A percentile compares a stretch with the other conserved stretches of the same genome.
Conservation (phyloP, 805 yeast genomes). For the Kregervanrija fluxuum region DNA sequence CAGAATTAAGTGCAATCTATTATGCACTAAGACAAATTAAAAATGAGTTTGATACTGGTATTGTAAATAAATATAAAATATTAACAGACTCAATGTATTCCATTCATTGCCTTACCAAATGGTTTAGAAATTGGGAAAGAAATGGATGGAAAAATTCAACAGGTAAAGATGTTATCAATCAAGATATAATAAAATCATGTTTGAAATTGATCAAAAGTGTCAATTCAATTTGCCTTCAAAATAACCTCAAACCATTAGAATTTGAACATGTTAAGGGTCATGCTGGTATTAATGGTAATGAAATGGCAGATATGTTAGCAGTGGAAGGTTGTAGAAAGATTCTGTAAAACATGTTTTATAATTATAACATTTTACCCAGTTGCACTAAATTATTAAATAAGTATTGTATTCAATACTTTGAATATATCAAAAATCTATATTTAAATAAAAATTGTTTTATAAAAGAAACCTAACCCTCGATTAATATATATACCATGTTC, state of each 20-base stretch:
- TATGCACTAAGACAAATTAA: constrained; percentile 43
- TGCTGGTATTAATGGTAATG: constrained; percentile 62
- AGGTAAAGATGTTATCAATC: constrained; percentile 42
- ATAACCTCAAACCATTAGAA: constrained; percentile 32
- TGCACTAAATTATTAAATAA: too few relatives aligned
- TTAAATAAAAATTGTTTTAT: too few relatives aligned
- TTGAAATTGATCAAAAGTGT: constrained; percentile 27
- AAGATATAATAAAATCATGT: constrained; percentile 38
- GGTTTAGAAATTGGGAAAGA: constrained; percentile 50
- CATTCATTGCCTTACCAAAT: constrained; percentile 45
- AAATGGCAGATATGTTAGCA: constrained; percentile 70
- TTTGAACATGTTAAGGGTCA: constrained; percentile 71
- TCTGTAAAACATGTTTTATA: too few relatives aligned
- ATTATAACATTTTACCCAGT: too few relatives aligned
- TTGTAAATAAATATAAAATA: constrained; percentile 31
- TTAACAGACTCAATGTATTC: constrained; percentile 69
- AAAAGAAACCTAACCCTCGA: too few relatives aligned
- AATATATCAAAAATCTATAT: too few relatives aligned
- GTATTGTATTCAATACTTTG: too few relatives aligned
- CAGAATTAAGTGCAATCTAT: constrained; percentile 65
- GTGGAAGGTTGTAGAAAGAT: constrained; percentile 43
- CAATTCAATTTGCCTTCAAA: constrained; percentile 28
- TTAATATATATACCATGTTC: too few relatives aligned
- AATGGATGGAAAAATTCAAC: constrained; percentile 46
- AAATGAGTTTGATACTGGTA: constrained; percentile 23